A percentile compares a stretch with the other conserved stretches of the same genome.
Evolutionary conservation across 176 grass and related monocot species (phyloP).

Genomic region (Aechmea fasciata): DNA sequence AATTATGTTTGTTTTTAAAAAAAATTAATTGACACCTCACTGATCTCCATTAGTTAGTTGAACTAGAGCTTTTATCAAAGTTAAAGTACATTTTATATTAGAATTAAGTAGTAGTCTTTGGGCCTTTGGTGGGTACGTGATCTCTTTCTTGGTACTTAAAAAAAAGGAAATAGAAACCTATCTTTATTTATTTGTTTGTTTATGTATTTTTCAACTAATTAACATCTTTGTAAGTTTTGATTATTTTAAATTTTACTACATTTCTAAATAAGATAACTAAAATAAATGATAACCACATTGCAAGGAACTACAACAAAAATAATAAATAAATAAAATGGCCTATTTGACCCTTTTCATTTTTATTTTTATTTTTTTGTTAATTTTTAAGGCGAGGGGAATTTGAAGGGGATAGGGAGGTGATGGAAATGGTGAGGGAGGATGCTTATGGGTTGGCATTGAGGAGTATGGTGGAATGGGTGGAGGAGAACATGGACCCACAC

Average conservation of each 20-base stretch:
- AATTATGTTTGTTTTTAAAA: too few species aligned
- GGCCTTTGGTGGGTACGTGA: too few species aligned
- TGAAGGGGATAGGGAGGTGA: conserved; percentile 50
- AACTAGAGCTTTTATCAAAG: too few species aligned
- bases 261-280: not conserved
- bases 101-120: too few species aligned
- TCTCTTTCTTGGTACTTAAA: too few species aligned
- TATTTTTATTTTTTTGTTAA: not conserved
- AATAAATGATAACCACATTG: not conserved
- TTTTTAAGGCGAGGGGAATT: conserved; percentile 53
- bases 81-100: too few species aligned
- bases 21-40: too few species aligned
- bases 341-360: not conserved
- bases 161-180: too few species aligned
- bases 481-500: conserved; percentile 68
- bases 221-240: too few species aligned
- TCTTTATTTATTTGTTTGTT: not conserved
- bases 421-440: conserved; percentile 67
- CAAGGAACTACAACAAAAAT: not conserved
- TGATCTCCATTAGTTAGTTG: too few species aligned
- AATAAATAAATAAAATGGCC: not conserved
- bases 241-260: not conserved
- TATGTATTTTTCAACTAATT: not conserved
- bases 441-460: conserved; percentile 68
- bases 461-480: conserved; percentile 67